Base-by-base conservation (phyloP, 768 basidiomycete species). In the Chalciporus chontae region DNA sequence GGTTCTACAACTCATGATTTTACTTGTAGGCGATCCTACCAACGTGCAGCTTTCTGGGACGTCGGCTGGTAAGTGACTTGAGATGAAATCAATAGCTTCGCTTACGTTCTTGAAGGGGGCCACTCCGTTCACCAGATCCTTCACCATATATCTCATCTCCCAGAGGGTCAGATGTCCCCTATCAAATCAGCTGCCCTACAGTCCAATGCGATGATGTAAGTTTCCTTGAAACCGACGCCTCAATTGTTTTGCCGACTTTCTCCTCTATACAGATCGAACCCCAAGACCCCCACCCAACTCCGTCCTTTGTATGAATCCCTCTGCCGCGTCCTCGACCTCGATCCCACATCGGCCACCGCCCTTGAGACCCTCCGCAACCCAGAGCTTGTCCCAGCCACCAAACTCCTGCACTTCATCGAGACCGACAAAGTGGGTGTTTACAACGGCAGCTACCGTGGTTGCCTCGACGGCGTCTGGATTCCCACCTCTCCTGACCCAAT, bases 101-200 rank as follows among this genome's bases (percentile, higher is more conserved):
- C 47, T 50, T 15, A 48, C 23, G 13, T 19, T 40, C n/a, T 9
- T 17, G 18, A 52, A 85, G 83, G 85, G 8, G 84, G 81, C 2
- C 85, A 91, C 64, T 80, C 87, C 0, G 80, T 87, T 2, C 87
- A 88, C 58, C 85, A 90, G 61, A 62, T 87, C 24, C 71, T 91
- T 7, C 85, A 89, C 43, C 80, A 81, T 55, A 84, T 77, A 24
- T 86, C 86, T 3, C 73, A 75, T 23, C 73, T 88, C 18, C 83
- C 85, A 0, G 63, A 73, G 5, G 79, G 77, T 23, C 65, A 71
- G 51, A 62, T 66, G 23, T 79, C 87, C 0, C 87, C 89, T 0
- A 86, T 90, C 59, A 73, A 74, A 27, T 81, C 83, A 17, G 87
- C 84, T 3, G 56, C 78, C 8, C 65, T 89, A 14, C 85, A 87